Conservation (phyloP, 2,329 filamentous ascomycete species). For the Aureobasidium sp. region DNA sequence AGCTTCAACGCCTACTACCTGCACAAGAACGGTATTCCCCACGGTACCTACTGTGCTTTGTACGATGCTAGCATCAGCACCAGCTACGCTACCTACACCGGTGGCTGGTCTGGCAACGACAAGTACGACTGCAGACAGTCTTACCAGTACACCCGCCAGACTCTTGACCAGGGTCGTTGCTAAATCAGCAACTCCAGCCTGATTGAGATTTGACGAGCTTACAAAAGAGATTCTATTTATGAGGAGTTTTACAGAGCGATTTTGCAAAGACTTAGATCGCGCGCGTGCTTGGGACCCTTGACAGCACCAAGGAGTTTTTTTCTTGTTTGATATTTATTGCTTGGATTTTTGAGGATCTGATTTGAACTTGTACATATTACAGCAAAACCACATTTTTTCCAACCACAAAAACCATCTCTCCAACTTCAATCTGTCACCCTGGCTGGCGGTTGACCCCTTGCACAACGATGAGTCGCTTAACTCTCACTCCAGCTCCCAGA, state of each 20-base stretch:
- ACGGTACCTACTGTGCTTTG: slow-evolving; percentile 19
- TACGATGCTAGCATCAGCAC: slow-evolving; percentile 15
- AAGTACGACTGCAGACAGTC: slow-evolving; percentile 14
- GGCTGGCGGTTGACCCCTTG: background rate
- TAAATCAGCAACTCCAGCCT: background rate
- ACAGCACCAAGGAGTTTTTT: background rate
- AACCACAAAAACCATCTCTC: background rate
- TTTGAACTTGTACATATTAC: background rate
- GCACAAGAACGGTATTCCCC: slow-evolving; percentile 16
- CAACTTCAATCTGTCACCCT: background rate
- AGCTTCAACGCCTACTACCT: slow-evolving; percentile 19
- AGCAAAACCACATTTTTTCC: background rate
- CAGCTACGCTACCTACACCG: slow-evolving; percentile 14
- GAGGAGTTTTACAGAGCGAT: background rate
- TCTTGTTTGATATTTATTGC: background rate
- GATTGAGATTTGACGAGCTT: background rate
- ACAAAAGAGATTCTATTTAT: background rate
- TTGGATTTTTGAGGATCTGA: background rate
- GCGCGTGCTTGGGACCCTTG: background rate
- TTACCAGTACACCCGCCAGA: slow-evolving; percentile 13
- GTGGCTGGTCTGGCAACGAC: slow-evolving; percentile 11
- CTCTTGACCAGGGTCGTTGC: slow-evolving; percentile 11
- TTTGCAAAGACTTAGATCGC: background rate
- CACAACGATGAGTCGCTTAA: background rate
- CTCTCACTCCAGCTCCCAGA: background rate